Conservation (phyloP, 352 stramenopile species). For the Halophytophthora batemanensis region DNA sequence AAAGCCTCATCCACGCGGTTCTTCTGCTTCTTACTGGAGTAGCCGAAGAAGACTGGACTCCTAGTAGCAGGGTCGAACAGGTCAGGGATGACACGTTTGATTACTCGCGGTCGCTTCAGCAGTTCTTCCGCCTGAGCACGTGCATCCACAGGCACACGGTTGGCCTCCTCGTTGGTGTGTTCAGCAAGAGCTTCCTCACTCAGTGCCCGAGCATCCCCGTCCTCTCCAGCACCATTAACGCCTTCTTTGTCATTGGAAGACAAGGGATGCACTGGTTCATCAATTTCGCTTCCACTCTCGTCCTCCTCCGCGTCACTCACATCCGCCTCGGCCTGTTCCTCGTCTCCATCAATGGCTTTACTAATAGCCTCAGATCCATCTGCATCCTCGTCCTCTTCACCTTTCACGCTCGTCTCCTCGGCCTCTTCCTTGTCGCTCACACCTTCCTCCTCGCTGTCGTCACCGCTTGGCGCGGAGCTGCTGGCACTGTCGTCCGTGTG, state of each 20-base stretch:
- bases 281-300: slow-evolving; percentile 16
- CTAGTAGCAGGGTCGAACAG: slow-evolving; percentile 43
- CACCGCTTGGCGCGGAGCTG: slow-evolving; percentile 54
- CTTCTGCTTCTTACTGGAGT: slow-evolving; percentile 37
- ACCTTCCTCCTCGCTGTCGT: slow-evolving; percentile 32
- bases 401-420: slow-evolving; percentile 2
- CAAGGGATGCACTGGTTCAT: slow-evolving; percentile 12
- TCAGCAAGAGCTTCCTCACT: slow-evolving; percentile 27
- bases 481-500: slow-evolving; percentile 79
- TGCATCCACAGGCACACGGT: slow-evolving; percentile 8
- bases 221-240: not conserved
- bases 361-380: slow-evolving; percentile 4
- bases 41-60: slow-evolving; percentile 75
- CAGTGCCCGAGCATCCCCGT: slow-evolving; percentile 14
- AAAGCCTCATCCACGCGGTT: slow-evolving; percentile 39
- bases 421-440: slow-evolving; percentile 8
- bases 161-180: slow-evolving; percentile 17
- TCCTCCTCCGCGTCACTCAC: slow-evolving; percentile 24
- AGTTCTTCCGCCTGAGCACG: slow-evolving; percentile 24
- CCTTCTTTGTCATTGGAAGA: not conserved
- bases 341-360: slow-evolving; percentile 9
- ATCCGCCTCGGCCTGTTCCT: slow-evolving; percentile 17
- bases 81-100: slow-evolving; percentile 41
- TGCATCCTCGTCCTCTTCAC: slow-evolving; percentile 5
- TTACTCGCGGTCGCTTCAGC: slow-evolving; percentile 44